Evolutionary conservation across 441 rosid species (phyloP).

Genomic region (Populus tomentosa): DNA sequence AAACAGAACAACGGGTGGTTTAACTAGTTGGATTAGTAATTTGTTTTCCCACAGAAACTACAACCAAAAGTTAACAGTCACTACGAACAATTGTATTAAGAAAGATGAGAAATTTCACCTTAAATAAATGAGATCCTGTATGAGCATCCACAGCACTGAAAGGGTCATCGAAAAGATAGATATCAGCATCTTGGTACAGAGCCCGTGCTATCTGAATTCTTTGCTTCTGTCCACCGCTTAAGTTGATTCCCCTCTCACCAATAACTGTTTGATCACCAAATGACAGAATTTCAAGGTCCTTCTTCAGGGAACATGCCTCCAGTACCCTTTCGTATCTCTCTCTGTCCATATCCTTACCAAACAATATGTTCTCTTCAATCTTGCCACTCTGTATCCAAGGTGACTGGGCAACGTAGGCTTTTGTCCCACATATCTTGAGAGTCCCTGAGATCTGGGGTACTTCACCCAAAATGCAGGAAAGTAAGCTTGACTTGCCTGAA

Average conservation of each 20-base stretch:
- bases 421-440: conserved; percentile 47
- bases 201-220: conserved; percentile 86
- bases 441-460: conserved; percentile 49
- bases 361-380: conserved; percentile 72
- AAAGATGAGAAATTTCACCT: conserved; percentile 33
- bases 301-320: conserved; percentile 64
- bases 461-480: conserved; percentile 56
- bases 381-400: conserved; percentile 91
- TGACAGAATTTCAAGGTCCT: conserved; percentile 69
- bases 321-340: conserved; percentile 57
- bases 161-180: conserved; percentile 83
- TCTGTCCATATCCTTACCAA: conserved; percentile 65
- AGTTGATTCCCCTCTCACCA: conserved; percentile 85
- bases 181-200: conserved; percentile 73
- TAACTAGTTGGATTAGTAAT: neutral
- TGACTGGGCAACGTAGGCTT: conserved; percentile 82
- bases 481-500: conserved; percentile 57
- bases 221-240: conserved; percentile 95
- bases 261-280: conserved; percentile 80
- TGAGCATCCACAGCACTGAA: conserved; percentile 94
- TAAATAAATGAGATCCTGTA: conserved; percentile 80
- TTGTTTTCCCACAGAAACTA: neutral
- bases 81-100: neutral
- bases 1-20: too few species aligned
- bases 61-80: neutral